Base-by-base conservation (phyloP, 352 stramenopile species). In the Phytopythium cucurbitacearum region DNA sequence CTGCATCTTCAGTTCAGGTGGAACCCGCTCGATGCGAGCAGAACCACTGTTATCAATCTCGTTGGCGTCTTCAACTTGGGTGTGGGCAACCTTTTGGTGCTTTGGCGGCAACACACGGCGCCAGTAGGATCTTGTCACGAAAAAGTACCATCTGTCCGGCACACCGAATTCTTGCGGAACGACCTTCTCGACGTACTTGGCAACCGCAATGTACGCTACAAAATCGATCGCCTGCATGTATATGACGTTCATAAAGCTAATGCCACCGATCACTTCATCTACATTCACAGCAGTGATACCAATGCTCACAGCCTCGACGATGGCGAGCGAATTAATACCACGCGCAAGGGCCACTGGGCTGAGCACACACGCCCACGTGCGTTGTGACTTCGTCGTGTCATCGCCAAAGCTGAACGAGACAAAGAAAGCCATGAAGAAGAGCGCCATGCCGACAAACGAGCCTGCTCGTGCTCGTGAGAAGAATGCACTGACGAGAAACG, bases 161-260 rank as follows among this genome's bases (percentile, higher is more conserved):
- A 94, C 81, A 13, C 95, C 95, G 50, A 95, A 98, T 48, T 98
- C 89, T 40, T 85, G 89, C 3, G 95, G 95, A n/a, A 97, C 62
- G 11, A 98, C 89, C 47, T 87, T 74, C 50, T 97, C 92, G 4
- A 97, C 73, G 69, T 98, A 98, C 46, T 70, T 69, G 0, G 77
- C 93, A 1, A 98, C 15, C 9, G 90, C 3, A 43, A 81, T 65
- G 61, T 97, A 98, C 13, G 98, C 40, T 15, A 96, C 28, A 5
- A 80, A 84, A 57, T 98, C 93, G 0, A 98, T n/a, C 7, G 96
- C 37, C 47, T 98, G 78, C 72, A 97, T 94, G 43, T 60, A 62
- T 33, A 98, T 63, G 13, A 75, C 65, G 21, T 60, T 78, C 28
- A 53, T 52, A 55, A 93, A 88, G 4, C 67, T 63, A 38, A 94